Conservation (phyloP, 306 rosid genomes). For the Vicia sativa region DNA sequence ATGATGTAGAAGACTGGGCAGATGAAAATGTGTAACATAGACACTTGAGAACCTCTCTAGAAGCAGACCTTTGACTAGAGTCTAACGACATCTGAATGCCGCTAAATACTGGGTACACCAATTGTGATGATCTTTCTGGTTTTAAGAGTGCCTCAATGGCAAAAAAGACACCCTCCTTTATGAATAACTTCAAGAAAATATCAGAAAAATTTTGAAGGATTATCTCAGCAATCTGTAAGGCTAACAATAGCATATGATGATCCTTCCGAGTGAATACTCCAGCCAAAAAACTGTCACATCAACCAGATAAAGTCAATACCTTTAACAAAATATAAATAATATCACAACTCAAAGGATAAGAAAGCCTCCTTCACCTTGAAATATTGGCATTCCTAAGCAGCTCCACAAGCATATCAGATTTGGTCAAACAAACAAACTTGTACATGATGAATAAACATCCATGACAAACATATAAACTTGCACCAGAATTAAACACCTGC, state of each 20-base stretch:
- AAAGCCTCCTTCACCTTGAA: constrained; percentile 69
- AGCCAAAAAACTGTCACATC: constrained; percentile 78
- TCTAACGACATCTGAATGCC: constrained; percentile 54
- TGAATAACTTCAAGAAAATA: constrained; percentile 67
- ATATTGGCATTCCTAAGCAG: constrained; percentile 71
- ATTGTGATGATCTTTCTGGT: constrained; percentile 66
- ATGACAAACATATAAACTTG: constrained; percentile 77
- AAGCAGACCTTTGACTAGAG: constrained; percentile 59
- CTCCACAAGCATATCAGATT: constrained; percentile 75
- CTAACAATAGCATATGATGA: constrained; percentile 76
- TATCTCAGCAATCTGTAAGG: constrained; percentile 77
- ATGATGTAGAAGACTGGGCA: constrained; percentile 47
- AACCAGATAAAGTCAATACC: constrained; percentile 40
- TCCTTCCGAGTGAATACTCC: constrained; percentile 96
- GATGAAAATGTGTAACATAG: constrained; percentile 80
- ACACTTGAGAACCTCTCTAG: constrained; percentile 67
- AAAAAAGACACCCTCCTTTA: constrained; percentile 94
- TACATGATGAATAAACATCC: constrained; percentile 80
- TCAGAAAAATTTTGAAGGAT: constrained; percentile 75
- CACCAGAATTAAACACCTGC: constrained; percentile 95
- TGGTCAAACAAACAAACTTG: constrained; percentile 75
- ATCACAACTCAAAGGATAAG: constrained; percentile 30
- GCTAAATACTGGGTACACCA: constrained; percentile 60
- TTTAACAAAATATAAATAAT: constrained; percentile 40
- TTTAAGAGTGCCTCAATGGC: constrained; percentile 75